Percentiles rank a stretch among this genome's conserved stretches.
Evolutionary conservation across 139 green algal species (phyloP).

Genomic region (Diplosphaera chodatii): DNA sequence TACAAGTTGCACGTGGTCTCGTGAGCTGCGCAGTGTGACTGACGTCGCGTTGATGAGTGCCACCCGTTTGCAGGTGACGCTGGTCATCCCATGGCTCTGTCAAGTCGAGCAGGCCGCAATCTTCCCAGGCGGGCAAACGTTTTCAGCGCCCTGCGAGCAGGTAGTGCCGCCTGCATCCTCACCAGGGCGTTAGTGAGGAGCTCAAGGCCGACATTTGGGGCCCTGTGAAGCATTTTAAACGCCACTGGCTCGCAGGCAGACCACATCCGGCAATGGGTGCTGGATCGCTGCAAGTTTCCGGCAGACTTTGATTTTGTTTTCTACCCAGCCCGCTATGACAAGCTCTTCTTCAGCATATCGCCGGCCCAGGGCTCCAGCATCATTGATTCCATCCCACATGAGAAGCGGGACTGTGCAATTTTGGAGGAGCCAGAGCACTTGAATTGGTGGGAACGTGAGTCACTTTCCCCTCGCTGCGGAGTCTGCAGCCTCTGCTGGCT

Average conservation of each 20-base stretch:
- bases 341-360: slow-evolving; percentile 83
- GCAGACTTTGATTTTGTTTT: slow-evolving; percentile 37
- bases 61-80: slow-evolving; percentile 43
- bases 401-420: slow-evolving; percentile 83
- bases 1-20: no score
- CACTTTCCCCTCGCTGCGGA: neutral
- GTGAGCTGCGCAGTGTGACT: no score
- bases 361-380: slow-evolving; percentile 88
- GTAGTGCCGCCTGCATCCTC: no score
- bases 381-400: slow-evolving; percentile 39
- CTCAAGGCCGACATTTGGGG: no score
- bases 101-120: slow-evolving; percentile 79
- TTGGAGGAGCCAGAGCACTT: slow-evolving; percentile 99
- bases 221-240: no score
- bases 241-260: slow-evolving; percentile 20
- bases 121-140: slow-evolving; percentile 78
- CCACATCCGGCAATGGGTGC: slow-evolving; percentile 85
- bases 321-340: slow-evolving; percentile 83
- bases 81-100: slow-evolving; percentile 86
- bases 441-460: slow-evolving; percentile 96
- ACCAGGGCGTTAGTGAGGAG: no score
- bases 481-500: no score
- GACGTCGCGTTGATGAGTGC: no score
- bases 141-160: slow-evolving; percentile 80
- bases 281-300: slow-evolving; percentile 37